A percentile compares a stretch with the other conserved stretches of the same genome.
These are phyloP conservation scores for Anisodus tanguticus DNA, from an alignment of 257 asterid species.

Conservation along the genomic window DNA sequence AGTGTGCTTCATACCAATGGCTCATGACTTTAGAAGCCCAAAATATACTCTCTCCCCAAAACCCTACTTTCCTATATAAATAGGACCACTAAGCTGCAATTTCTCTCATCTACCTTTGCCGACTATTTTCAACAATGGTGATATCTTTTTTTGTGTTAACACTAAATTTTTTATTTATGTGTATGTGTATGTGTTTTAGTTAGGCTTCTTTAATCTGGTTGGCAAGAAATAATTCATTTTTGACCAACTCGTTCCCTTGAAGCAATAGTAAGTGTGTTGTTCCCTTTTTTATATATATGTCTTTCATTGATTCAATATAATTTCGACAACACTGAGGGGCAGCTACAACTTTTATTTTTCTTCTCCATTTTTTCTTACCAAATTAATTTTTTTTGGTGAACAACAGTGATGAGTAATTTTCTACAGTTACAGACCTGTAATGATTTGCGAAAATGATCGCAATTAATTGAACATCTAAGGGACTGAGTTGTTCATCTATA, in stretches of 20 bases:
- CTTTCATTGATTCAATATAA: not conserved
- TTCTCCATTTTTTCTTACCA: not conserved
- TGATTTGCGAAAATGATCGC: slow-evolving; percentile 22
- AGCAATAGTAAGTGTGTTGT: not conserved
- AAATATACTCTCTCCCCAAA: not conserved
- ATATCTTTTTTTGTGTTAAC: too few species aligned
- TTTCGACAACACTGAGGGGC: not conserved
- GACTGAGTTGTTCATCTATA: slow-evolving; percentile 4
- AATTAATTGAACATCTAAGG: slow-evolving; percentile 17
- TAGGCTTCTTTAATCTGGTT: slow-evolving; percentile 24
- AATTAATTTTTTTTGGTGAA: not conserved
- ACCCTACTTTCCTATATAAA: not conserved
- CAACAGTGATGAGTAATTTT: not conserved
- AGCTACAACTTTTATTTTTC: not conserved
- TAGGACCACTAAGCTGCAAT: not conserved
- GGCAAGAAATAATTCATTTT: slow-evolving; percentile 9
- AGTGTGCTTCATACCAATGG: not conserved
- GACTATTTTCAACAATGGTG: not conserved
- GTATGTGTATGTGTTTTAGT: not conserved
- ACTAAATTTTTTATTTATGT: too few species aligned
- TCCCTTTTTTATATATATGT: not conserved
- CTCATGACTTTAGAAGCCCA: not conserved
- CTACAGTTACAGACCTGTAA: slow-evolving; percentile 26
- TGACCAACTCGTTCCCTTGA: slow-evolving; percentile 27
- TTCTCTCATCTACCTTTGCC: too few species aligned